A percentile compares a stretch with the other conserved stretches of the same genome.
phyloP scores from a whole-genome alignment of 2,329 filamentous ascomycete species.

The Blastomyces silverae region DNA sequence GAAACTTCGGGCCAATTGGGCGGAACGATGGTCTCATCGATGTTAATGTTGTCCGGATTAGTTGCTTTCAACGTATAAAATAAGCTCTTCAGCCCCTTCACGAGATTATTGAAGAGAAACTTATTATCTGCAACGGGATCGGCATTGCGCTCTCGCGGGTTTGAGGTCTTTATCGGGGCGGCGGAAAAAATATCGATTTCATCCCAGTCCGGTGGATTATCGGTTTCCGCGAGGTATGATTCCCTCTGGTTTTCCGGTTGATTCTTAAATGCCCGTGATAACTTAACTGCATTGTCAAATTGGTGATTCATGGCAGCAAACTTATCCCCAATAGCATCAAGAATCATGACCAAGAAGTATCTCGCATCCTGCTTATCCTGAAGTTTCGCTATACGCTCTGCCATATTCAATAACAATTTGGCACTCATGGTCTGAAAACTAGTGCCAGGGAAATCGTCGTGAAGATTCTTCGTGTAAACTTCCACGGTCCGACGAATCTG shows the following conservation, averaged over 20 bases:
- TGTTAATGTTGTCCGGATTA: constrained; percentile 61
- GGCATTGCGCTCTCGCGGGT: constrained; percentile 76
- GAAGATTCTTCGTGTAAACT: constrained; percentile 92
- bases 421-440: constrained; percentile 99
- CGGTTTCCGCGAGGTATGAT: constrained; percentile 75
- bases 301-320: constrained; percentile 97
- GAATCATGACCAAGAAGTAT: constrained; percentile 92
- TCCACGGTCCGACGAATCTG: constrained; percentile 95
- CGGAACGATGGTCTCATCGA: constrained; percentile 72
- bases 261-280: constrained; percentile 69
- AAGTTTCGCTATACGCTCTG: constrained; percentile 91
- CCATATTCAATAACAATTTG: constrained; percentile 94
- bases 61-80: constrained; percentile 92
- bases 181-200: constrained; percentile 96
- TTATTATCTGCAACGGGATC: constrained; percentile 96
- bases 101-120: constrained; percentile 91
- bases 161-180: constrained; percentile 91
- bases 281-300: constrained; percentile 88
- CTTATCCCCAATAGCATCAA: constrained; percentile 97
- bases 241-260: constrained; percentile 62
- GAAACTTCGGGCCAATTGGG: constrained; percentile 92
- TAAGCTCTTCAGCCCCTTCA: constrained; percentile 92
- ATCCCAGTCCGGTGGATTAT: constrained; percentile 84
- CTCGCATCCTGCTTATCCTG: constrained; percentile 89
- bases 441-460: constrained; percentile 92